Evolutionary conservation across 108 stramenopile genomes (phyloP).

Genomic region (Chaetoceros tenuissimus): DNA sequence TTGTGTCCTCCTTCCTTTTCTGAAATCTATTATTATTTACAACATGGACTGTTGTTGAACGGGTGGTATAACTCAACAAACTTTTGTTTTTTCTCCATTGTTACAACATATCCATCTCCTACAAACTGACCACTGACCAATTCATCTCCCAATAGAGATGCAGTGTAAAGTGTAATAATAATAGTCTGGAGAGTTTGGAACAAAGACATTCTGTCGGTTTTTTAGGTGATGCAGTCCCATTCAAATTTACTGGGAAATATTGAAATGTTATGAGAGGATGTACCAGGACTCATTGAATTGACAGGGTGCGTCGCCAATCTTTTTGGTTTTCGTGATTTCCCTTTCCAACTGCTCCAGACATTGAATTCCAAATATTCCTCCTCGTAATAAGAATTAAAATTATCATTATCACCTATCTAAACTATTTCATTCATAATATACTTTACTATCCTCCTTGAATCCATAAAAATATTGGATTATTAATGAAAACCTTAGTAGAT

Average conservation of each 20-base stretch:
- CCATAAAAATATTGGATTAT: no score
- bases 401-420: no score
- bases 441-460: no score
- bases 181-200: not conserved
- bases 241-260: not conserved
- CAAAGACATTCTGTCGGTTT: not conserved
- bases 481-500: no score
- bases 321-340: no score
- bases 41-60: no score
- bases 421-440: no score
- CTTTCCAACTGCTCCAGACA: no score
- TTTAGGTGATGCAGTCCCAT: not conserved
- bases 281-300: not conserved
- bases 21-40: no score
- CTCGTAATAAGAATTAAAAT: no score
- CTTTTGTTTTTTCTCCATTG: not conserved
- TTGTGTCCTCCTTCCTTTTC: not conserved
- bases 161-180: not conserved
- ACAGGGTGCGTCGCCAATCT: no score
- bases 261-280: not conserved
- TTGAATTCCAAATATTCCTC: no score
- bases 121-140: not conserved
- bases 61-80: not conserved
- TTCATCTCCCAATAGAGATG: not conserved
- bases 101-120: not conserved